Conservation (phyloP, 2,329 filamentous ascomycete species). For the Bisporella sp. region DNA sequence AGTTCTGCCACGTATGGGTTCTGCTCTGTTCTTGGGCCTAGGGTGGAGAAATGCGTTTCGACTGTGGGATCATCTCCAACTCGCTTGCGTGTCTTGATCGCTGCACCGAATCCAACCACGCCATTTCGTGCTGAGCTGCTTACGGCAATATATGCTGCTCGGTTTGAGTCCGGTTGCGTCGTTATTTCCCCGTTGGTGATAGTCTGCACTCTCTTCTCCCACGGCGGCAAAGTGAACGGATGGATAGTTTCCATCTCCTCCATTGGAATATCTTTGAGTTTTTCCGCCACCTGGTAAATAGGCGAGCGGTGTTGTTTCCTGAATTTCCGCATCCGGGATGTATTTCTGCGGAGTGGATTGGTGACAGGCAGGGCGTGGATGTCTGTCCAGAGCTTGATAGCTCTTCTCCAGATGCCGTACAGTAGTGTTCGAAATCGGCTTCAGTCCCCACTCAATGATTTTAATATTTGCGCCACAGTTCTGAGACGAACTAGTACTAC, state of each 20-base stretch:
- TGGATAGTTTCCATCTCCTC: not conserved
- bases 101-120: not conserved
- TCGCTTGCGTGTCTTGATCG: conserved; percentile 1
- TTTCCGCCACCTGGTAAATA: not conserved
- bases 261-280: not conserved
- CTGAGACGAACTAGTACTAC: too few relatives aligned
- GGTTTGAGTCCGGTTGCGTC: conserved; percentile 1
- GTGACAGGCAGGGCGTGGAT: not conserved
- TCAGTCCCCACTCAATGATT: too few relatives aligned
- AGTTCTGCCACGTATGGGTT: conserved; percentile 6
- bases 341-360: not conserved
- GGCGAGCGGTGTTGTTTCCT: not conserved
- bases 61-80: conserved; percentile 3
- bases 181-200: conserved; percentile 1
- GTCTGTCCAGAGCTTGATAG: not conserved
- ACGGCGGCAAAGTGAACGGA: not conserved
- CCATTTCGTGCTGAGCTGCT: not conserved
- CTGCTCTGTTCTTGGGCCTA: conserved; percentile 5
- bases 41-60: conserved; percentile 3
- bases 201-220: conserved; percentile 1
- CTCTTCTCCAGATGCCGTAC: too few relatives aligned
- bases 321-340: not conserved
- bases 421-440: too few relatives aligned
- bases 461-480: too few relatives aligned
- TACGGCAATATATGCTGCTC: not conserved